Base-by-base conservation (phyloP, 78 protist genomes). In the Tieghemostelium lacteum region DNA sequence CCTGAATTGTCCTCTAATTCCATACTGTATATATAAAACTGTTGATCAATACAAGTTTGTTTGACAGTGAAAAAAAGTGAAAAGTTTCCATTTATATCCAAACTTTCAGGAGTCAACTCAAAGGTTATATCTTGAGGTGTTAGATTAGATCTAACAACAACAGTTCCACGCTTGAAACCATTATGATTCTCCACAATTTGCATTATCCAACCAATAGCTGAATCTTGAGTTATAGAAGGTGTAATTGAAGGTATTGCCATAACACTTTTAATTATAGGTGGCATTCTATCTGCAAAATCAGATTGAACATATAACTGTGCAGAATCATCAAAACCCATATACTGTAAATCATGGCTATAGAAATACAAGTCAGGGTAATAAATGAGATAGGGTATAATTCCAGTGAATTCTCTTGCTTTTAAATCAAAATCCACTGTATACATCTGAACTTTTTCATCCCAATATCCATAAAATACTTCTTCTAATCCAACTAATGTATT, bases 81-180 rank as follows among this genome's bases (percentile, higher is more conserved):
- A n/a, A n/a, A n/a, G n/a, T n/a, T n/a, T n/a, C n/a, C n/a, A n/a
- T n/a, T n/a, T n/a, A n/a, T 58, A 24, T 28, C 39, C 12, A 28
- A 40, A 40, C n/a, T 67, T 58, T 26, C 8, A 67, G 20, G 7
- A 45, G 36, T 67, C 75, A 40, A 67, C 42, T 42, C 1, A 42
- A n/a, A 20, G 58, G n/a, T 28, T 40, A 54, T 16, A 67, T 58
- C 36, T 67, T 58, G 0, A 49, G 24, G 12, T 8, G n/a, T n/a
- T n/a, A n/a, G n/a, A n/a, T n/a, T n/a, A n/a, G n/a, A n/a, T n/a
- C n/a, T n/a, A n/a, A n/a, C n/a, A n/a, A n/a, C n/a, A n/a, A n/a
- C n/a, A n/a, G n/a, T n/a, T n/a, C 72, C 72, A 0, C 54, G 36
- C 36, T 64, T 42, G 31, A 64, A 64, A 22, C 72, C 72, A 37